Conservation (phyloP, 139 green algal species). For the Chlamydomonas sphaeroides region DNA sequence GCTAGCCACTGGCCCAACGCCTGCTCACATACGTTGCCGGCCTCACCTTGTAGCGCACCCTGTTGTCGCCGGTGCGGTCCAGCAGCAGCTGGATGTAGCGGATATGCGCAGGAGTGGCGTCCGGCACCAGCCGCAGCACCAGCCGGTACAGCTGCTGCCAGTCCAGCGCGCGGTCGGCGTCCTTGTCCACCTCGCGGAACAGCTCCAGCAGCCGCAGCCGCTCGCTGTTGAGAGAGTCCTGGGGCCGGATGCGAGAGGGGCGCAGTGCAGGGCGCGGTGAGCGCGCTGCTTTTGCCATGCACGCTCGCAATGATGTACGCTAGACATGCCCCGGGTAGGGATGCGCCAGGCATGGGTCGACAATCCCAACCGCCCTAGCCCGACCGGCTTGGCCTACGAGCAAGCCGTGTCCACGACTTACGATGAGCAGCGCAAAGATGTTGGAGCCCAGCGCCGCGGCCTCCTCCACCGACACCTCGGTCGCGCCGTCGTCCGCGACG, state of each 20-base stretch:
- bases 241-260: background rate
- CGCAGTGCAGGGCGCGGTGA: too few species aligned
- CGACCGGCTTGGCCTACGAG: too few species aligned
- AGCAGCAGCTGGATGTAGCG: constrained; percentile 58
- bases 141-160: constrained; percentile 44
- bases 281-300: too few species aligned
- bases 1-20: background rate
- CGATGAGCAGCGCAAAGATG: constrained; percentile 39
- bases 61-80: constrained; percentile 46
- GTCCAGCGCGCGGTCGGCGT: constrained; percentile 36
- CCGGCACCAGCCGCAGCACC: constrained; percentile 49
- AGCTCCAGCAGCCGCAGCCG: constrained; percentile 57
- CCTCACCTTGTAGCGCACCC: constrained; percentile 5
- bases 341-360: too few species aligned
- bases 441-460: constrained; percentile 31
- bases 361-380: too few species aligned
- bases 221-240: constrained; percentile 35
- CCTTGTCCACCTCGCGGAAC: constrained; percentile 55
- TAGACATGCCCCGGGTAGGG: too few species aligned
- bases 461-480: constrained; percentile 38
- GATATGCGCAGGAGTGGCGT: constrained; percentile 47
- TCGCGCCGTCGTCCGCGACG: background rate
- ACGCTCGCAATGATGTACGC: too few species aligned
- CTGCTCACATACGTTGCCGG: too few species aligned
- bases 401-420: too few species aligned